Evolutionary conservation across 2,329 filamentous ascomycete genomes (phyloP), one percentile per base, ranked within the genome.

Genomic region (Torrubiella hemipterigena): DNA sequence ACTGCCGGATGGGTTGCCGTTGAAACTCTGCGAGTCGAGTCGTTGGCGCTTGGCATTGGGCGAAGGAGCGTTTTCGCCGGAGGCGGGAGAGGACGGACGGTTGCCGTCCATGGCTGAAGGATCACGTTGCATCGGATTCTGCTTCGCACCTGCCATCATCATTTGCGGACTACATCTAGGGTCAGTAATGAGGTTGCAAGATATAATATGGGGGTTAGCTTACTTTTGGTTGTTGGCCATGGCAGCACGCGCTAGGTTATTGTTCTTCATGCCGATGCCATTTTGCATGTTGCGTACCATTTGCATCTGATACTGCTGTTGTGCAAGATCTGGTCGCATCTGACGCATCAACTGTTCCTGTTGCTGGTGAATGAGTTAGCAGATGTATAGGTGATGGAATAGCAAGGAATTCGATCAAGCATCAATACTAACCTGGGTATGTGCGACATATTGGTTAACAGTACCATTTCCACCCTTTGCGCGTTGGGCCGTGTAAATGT

Each of bases 101-200:
- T 80, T 84, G 55, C 81, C 80, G 46, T 93, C 85, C 72, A 91
- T 85, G 39, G 80, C 77, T 12, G 84, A 89, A 32, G 83, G 81
- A 47, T 93, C 85, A 37, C 85, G 72, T 52, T 89, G 82, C 82
- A 94, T 93, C 51, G 82, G 77, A 35, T 77, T 77, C 47, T 81
- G 75, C 58, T 86, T 78, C 53, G 73, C 71, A 45, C 77, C 73
- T 40, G 84, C 63, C 58, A 82, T 74, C 28, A 75, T 73, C 64
- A 89, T 77, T 52, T 81, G 75, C 22, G 77, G 75, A 33, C 75
- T 81, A 39, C 27, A 37, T 17, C 22, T 18, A 19, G 30, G 9
- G 30, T 42, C 37, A 48, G 54, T 35, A 48, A 30, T 5, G 11
- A 24, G 7, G 23, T 26, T 19, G n/a, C 14, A 27, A 9, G 10